Evolutionary conservation across 1,284 basidiomycete genomes (phyloP).

Genomic region (Chondrostereum purpureum): DNA sequence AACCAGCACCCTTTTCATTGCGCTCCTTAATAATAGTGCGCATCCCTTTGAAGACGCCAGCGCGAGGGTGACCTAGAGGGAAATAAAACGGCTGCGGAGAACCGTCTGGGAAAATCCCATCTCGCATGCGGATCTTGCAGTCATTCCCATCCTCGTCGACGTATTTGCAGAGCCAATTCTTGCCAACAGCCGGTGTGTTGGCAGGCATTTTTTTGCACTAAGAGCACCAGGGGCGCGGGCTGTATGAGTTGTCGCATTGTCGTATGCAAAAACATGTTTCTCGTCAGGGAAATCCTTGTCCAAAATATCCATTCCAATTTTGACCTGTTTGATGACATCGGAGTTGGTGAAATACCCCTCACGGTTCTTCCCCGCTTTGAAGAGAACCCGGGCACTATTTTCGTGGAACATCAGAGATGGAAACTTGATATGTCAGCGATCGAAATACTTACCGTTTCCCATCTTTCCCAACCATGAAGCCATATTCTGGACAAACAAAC

Average conservation of each 20-base stretch:
- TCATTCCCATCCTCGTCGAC: conserved; percentile 13
- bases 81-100: conserved; percentile 15
- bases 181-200: not conserved
- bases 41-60: conserved; percentile 18
- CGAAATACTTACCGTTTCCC: conserved; percentile 2
- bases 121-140: conserved; percentile 10
- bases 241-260: conserved; percentile 28
- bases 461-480: conserved; percentile 11
- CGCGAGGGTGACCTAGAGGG: conserved; percentile 1
- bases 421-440: not conserved
- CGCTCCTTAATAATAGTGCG: conserved; percentile 14
- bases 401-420: not conserved
- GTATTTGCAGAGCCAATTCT: conserved; percentile 7
- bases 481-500: conserved; percentile 23
- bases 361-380: conserved; percentile 19
- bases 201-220: conserved; percentile 8
- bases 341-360: conserved; percentile 27
- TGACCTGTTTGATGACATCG: conserved; percentile 19
- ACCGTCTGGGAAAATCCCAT: conserved; percentile 14
- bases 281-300: conserved; percentile 18
- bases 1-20: conserved; percentile 2
- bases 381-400: not conserved
- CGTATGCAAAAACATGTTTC: conserved; percentile 24
- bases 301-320: conserved; percentile 4
- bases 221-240: conserved; percentile 7